Base-by-base conservation (phyloP, 352 stramenopile genomes). In the Phytophthora fragariae region DNA sequence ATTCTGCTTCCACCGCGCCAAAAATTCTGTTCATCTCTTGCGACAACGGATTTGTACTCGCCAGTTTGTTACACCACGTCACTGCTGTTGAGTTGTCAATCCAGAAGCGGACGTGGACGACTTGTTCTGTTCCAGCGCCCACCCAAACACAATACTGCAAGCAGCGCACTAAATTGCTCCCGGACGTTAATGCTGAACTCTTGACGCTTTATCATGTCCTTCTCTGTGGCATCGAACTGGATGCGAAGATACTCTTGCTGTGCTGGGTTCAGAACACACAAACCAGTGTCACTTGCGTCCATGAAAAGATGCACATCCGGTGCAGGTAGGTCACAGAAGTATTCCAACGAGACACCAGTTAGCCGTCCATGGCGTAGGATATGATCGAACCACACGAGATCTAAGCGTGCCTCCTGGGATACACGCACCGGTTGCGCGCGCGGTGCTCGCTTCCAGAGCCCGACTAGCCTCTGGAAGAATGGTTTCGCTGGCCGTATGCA, bases 111-210 rank as follows among this genome's bases (percentile, higher is more conserved):
- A 62, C n/a, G 27, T 68, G 52, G 9, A 33, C 37, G 10, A 17
- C 37, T 31, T 31, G 1, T 31, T 31, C 27, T 3, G 27, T 31
- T 31, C 62, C 53, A 68, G 2, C 1, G 5, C 1, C 9, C 10
- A 12, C 52, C 62, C 52, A 52, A 68, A 10, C 19, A 50, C 11
- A 68, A 5, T 24, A 49, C 52, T 15, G 37, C 50, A 0, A 68
- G 27, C 8, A 46, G 6, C 11, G 62, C 50, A 49, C 62, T 62
- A 11, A 68, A 27, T 29, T 68, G 61, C 31, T 79, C 72, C 1
- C 72, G 29, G 1, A 67, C 52, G 37, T 72, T 79, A 24, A 79
- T 79, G 17, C 10, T 58, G 10, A 75, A 56, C 7, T n/a, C 11
- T 5, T 19, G 1, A 8, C 41, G 11, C 27, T 56, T 29, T 31